Percentiles rank a stretch among this genome's conserved stretches.
These are phyloP conservation scores for Diaporthe vaccinii DNA, from an alignment of 2,329 filamentous ascomycete species.

Conservation along the genomic window DNA sequence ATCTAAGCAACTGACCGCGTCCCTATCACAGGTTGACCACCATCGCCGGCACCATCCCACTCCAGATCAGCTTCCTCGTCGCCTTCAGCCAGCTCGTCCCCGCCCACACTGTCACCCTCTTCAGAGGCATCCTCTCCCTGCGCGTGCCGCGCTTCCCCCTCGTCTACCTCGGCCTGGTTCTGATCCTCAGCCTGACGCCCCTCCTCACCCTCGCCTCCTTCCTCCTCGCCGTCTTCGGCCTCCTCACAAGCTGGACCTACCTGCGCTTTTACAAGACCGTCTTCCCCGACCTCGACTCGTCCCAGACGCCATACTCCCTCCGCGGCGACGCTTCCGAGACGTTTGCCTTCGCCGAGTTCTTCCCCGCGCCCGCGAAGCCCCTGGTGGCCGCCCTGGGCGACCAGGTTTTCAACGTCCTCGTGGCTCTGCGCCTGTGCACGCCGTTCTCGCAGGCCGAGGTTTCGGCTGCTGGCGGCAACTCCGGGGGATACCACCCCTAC, in stretches of 20 bases:
- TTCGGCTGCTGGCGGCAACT: constrained; percentile 69
- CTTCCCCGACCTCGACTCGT: constrained; percentile 76
- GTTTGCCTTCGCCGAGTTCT: constrained; percentile 96
- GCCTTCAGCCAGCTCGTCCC: constrained; percentile 98
- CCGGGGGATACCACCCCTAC: constrained; percentile 56
- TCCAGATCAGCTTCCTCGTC: constrained; percentile 94
- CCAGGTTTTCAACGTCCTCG: constrained; percentile 79
- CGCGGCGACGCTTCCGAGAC: constrained; percentile 96
- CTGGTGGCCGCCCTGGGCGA: constrained; percentile 81
- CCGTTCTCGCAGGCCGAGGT: constrained; percentile 89
- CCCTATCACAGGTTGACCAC: constrained; percentile 74
- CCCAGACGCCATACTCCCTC: constrained; percentile 69
- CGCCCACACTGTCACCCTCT: constrained; percentile 95
- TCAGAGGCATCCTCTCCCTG: constrained; percentile 88
- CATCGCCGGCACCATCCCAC: constrained; percentile 88
- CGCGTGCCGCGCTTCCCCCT: constrained; percentile 82
- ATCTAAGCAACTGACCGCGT: constrained; percentile 41
- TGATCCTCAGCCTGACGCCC: constrained; percentile 71
- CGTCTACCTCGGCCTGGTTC: constrained; percentile 81
- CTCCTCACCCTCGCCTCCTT: constrained; percentile 78
- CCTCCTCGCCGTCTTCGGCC: constrained; percentile 83
- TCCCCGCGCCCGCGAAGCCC: constrained; percentile 86
- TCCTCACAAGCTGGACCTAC: constrained; percentile 93
- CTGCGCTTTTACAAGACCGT: constrained; percentile 92
- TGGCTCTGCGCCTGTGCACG: constrained; percentile 82